Percentiles rank a stretch among this genome's conserved stretches.
Evolutionary conservation across 352 stramenopile genomes (phyloP).

Genomic region (Plasmopara halstedii): DNA sequence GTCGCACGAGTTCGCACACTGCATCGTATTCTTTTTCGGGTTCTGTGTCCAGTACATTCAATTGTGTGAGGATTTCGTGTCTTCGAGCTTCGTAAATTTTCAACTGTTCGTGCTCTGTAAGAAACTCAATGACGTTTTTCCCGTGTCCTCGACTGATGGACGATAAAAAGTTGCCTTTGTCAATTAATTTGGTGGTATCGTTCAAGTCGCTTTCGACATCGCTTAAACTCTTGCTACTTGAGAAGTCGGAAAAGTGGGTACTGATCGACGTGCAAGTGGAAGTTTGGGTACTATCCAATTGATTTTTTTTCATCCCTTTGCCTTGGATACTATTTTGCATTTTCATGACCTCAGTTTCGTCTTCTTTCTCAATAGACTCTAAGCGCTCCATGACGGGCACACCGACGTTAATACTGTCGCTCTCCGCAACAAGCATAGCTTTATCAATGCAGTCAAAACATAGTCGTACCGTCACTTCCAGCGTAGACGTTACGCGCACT

Average conservation of each 20-base stretch:
- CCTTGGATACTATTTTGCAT: constrained; percentile 3
- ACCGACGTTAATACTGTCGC: constrained; percentile 4
- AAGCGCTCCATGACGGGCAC: constrained; percentile 7
- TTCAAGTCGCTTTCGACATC: constrained; percentile 28
- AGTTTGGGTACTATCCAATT: constrained; percentile 28
- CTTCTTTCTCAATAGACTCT: constrained; percentile 2
- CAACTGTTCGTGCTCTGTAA: constrained; percentile 32
- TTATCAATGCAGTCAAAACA: constrained; percentile 81
- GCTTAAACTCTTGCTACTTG: constrained; percentile 23
- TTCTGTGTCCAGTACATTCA: constrained; percentile 35
- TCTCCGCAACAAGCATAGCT: constrained; percentile 30
- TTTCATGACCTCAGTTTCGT: constrained; percentile 8
- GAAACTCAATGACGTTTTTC: constrained; percentile 31
- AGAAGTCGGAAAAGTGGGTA: constrained; percentile 39
- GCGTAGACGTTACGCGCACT: constrained; percentile 28
- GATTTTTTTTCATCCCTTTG: constrained; percentile 18
- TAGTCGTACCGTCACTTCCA: constrained; percentile 43
- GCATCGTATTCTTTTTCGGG: constrained; percentile 61
- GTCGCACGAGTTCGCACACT: constrained; percentile 58
- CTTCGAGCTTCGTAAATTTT: constrained; percentile 42
- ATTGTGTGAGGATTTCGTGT: constrained; percentile 33
- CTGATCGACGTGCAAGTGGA: constrained; percentile 24
- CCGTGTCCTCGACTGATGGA: constrained; percentile 1
- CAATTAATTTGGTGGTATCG: constrained; percentile 14
- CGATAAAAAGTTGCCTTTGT: constrained; percentile 9